Evolutionary conservation across 2,329 filamentous ascomycete genomes (phyloP), one percentile per base, ranked within the genome.

Genomic region (Zarea fungicola): DNA sequence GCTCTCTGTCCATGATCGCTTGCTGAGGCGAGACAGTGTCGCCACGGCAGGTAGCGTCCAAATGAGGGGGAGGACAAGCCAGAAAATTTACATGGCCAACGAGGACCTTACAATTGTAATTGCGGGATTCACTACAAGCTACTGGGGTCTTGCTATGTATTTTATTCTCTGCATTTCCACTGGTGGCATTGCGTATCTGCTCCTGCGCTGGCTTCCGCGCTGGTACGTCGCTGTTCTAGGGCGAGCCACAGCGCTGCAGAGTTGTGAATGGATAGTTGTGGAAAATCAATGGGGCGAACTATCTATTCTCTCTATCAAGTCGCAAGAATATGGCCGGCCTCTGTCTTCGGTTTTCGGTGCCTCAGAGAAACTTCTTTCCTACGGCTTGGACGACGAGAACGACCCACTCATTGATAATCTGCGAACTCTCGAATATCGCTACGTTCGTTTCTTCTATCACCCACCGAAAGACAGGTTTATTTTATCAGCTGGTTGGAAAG

Each of bases 271-370:
- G 93, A 85, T 96, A 36, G 91, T 95, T 23, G 80, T 97, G 55
- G 93, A 96, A 77, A 96, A 99, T 61, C 90, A 97, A 76, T 97
- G 93, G 92, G 87, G 87, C 42, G 92, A 97, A 66, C 87, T 97
- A 65, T 76, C 78, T 11, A 80, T 93, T n/a, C 80, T 95, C 60
- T 62, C 82, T 42, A 76, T 97, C 11, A 74, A 76, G 31, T 67
- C 65, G 14, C 71, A 70, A 48, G 62, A 65, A 18, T 83, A 78
- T 63, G 80, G 74, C 42, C 78, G 73, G 50, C 72, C 74, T 4
- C 62, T 80, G 48, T 84, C 73, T 50, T 81, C 78, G 0, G 75
- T 85, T 1, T 92, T 92, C 61, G 87, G 87, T 0, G 66, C 77
- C 2, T 70, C 77, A 1, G 80, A 82, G 48, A 89, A 89, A 65